Evolutionary conservation across 2,329 filamentous ascomycete species (phyloP).

Genomic region (Aspergillus sp.): DNA sequence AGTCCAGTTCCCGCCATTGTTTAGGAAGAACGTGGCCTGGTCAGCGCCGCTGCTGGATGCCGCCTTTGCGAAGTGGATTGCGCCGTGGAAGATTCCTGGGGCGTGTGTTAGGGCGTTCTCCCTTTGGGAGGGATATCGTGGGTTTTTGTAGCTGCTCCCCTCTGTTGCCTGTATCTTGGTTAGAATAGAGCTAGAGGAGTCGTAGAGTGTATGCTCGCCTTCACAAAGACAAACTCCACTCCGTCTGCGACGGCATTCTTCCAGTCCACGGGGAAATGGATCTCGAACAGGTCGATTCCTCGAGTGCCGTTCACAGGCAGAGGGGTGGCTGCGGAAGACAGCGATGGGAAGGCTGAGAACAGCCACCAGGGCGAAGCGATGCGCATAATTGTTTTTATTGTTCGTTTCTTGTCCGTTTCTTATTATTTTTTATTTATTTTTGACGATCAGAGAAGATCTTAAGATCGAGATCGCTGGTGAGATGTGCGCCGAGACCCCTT

Average conservation of each 20-base stretch:
- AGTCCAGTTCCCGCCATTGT: constrained; percentile 12
- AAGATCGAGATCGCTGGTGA: too few species aligned
- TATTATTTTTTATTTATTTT: too few species aligned
- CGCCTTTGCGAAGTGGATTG: constrained; percentile 10
- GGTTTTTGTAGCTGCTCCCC: background rate
- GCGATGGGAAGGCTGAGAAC: too few species aligned
- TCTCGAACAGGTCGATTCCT: constrained; percentile 7
- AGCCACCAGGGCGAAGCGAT: too few species aligned
- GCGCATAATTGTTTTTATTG: too few species aligned
- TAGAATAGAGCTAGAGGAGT: background rate
- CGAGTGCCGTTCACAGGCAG: background rate
- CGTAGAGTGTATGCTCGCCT: background rate
- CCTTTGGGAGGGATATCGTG: background rate
- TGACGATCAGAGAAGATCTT: too few species aligned
- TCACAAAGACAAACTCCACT: constrained; percentile 8
- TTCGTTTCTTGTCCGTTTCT: too few species aligned
- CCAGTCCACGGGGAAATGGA: constrained; percentile 7
- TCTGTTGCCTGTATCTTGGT: background rate
- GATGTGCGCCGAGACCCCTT: too few species aligned
- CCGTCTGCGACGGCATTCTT: background rate
- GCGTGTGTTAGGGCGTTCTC: background rate
- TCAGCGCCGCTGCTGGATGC: constrained; percentile 11
- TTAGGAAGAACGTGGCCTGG: constrained; percentile 10
- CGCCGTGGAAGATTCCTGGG: constrained; percentile 2
- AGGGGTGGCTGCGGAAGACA: too few species aligned